Percentiles rank a stretch among this genome's conserved stretches.
These are phyloP conservation scores for Zoysia matrella DNA, from an alignment of 202 grass and related monocot genomes.

Conservation along the genomic window DNA sequence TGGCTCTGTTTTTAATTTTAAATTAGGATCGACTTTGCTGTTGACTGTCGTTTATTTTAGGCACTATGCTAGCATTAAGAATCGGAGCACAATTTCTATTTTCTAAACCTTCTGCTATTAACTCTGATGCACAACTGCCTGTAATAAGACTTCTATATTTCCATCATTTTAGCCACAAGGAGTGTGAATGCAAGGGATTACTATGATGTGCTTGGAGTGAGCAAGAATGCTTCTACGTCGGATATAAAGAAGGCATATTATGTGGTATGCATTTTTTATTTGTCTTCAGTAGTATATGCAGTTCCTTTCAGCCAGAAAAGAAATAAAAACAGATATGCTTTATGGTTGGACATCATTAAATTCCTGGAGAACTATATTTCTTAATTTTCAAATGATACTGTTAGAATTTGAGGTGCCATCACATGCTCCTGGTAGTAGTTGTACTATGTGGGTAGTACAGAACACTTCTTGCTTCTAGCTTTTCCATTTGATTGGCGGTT, in stretches of 20 bases:
- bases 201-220: conserved; percentile 90
- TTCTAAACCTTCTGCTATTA: conserved; percentile 1
- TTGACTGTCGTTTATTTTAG: conserved; percentile 8
- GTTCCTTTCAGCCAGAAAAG: neutral
- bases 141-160: conserved; percentile 39
- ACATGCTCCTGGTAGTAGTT: conserved; percentile 26
- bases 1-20: too few species aligned
- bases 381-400: conserved; percentile 7
- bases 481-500: neutral
- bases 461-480: conserved; percentile 3
- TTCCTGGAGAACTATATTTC: conserved; percentile 8
- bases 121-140: neutral
- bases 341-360: conserved; percentile 16
- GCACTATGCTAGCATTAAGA: neutral
- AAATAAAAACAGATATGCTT: neutral
- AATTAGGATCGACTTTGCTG: neutral
- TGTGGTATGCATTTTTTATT: conserved; percentile 56
- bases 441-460: conserved; percentile 3
- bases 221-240: conserved; percentile 58
- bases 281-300: conserved; percentile 19
- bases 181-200: conserved; percentile 75
- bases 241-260: conserved; percentile 98
- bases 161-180: conserved; percentile 65
- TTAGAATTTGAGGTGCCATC: conserved; percentile 6
- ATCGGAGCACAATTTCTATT: neutral